A percentile compares a stretch with the other conserved stretches of the same genome.
Evolutionary conservation across 768 basidiomycete species (phyloP).

Genomic region (Lentinula raphanica): DNA sequence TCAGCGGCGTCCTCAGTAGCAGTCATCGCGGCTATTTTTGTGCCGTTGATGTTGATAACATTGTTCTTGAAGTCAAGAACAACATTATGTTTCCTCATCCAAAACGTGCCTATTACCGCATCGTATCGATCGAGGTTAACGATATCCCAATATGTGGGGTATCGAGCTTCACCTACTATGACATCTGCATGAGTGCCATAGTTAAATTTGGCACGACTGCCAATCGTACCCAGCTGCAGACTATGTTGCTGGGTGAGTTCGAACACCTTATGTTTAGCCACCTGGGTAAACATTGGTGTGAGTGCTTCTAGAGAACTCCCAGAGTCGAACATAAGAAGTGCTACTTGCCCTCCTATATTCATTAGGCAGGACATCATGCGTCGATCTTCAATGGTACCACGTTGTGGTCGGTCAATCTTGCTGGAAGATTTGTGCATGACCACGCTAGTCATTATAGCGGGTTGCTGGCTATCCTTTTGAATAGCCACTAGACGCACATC

Average conservation of each 20-base stretch:
- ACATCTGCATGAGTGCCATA: background rate
- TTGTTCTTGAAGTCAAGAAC: background rate
- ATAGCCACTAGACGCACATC: no score
- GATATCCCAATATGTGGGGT: background rate
- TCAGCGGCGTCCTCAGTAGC: background rate
- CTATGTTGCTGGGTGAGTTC: background rate
- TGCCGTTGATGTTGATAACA: background rate
- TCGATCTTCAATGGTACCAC: background rate
- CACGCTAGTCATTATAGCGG: background rate
- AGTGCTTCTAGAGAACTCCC: background rate
- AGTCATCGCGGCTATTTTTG: background rate
- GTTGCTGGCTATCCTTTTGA: no score
- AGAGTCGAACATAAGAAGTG: background rate
- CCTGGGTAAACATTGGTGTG: background rate
- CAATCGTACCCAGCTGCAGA: background rate
- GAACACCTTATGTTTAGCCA: background rate
- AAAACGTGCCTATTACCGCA: background rate
- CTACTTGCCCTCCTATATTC: background rate
- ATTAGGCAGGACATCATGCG: background rate
- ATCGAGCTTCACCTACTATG: no score
- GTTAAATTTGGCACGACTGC: background rate
- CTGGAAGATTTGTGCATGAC: background rate
- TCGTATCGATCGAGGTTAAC: background rate
- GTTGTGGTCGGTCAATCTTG: background rate
- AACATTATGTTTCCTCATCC: background rate